Evolutionary conservation across 1,284 basidiomycete species (phyloP), one percentile per base, ranked within the genome.

Genomic region (Fomitopsis pinicola): DNA sequence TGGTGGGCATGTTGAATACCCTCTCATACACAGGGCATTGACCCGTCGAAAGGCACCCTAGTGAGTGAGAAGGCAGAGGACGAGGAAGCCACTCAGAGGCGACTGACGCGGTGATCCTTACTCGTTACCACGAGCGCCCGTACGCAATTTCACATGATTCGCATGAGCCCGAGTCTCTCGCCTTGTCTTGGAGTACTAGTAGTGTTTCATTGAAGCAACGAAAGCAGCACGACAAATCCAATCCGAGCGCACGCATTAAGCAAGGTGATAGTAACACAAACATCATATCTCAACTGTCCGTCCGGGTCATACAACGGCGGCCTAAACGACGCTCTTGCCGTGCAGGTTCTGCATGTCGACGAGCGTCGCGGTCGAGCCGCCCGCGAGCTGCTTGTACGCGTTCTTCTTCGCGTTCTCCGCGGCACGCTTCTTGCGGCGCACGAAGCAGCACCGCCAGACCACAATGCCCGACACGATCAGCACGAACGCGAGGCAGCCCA

Each of bases 371-470:
- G 56, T 55, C 48, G 60, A 61, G n/a, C 56, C 36, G 48, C 56
- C 61, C 36, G 30, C 58, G 44, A 66, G 66, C 45, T 62, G 61
- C 58, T 62, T 60, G 65, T 64, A 66, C 52, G 60, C 22, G 52
- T 22, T 36, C 40, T 61, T 57, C 57, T 48, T 53, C 22, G 59
- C 57, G 35, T 60, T 52, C 58, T 65, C 44, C n/a, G 57, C 55
- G 40, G 64, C 62, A 40, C 67, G 53, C 52, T 56, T 45, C 56
- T 33, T 50, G 48, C 59, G 48, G 52, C 77, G 74, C 68, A 82
- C 82, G 28, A 50, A 33, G 73, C 89, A 91, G 73, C 86, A 90
- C 57, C 80, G 79, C 85, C 86, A 89, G 45, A 88, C 66, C 66
- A 82, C 80, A 62, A 81, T 76, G 15, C 81, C 81, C 55, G 82